Evolutionary conservation across 73 alveolate genomes (phyloP).

Genomic region (Paramecium bursaria): DNA sequence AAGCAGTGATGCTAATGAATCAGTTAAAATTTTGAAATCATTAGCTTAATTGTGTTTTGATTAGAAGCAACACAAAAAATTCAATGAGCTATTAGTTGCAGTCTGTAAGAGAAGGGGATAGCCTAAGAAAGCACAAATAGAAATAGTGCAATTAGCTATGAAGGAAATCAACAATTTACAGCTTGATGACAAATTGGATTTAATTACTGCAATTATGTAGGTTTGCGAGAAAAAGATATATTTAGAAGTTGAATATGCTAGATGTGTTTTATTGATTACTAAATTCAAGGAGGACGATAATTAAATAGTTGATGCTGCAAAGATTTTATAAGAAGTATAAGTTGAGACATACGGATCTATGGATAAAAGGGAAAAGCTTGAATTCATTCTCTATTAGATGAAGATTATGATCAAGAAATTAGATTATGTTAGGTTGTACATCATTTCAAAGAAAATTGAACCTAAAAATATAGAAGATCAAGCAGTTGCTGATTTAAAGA

Average conservation of each 20-base stretch:
- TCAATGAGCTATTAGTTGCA: conserved; percentile 75
- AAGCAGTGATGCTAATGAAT: conserved; percentile 75
- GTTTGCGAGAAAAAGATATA: conserved; percentile 88
- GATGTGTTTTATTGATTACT: conserved; percentile 75
- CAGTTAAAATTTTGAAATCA: conserved; percentile 69
- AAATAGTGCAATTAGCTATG: conserved; percentile 79
- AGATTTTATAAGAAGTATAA: conserved; percentile 90
- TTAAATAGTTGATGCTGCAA: conserved; percentile 88
- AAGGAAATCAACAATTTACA: conserved; percentile 74
- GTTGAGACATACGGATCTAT: conserved; percentile 96
- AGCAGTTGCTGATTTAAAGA: conserved; percentile 84
- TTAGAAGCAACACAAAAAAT: conserved; percentile 67
- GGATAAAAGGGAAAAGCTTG: conserved; percentile 90
- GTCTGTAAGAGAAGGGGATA: conserved; percentile 83
- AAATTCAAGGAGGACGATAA: conserved; percentile 86
- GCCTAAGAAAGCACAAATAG: conserved; percentile 82
- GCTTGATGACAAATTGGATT: conserved; percentile 72
- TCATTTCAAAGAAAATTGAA: conserved; percentile 84
- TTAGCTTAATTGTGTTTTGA: conserved; percentile 71
- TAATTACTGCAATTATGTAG: conserved; percentile 76
- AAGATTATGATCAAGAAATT: conserved; percentile 80
- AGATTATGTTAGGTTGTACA: conserved; percentile 87
- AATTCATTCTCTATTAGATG: conserved; percentile 91
- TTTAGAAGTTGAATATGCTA: conserved; percentile 90
- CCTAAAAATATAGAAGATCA: conserved; percentile 85